These are phyloP conservation scores for Boletus rubropictus DNA, from an alignment of 768 basidiomycete species.

Conservation along the genomic window DNA sequence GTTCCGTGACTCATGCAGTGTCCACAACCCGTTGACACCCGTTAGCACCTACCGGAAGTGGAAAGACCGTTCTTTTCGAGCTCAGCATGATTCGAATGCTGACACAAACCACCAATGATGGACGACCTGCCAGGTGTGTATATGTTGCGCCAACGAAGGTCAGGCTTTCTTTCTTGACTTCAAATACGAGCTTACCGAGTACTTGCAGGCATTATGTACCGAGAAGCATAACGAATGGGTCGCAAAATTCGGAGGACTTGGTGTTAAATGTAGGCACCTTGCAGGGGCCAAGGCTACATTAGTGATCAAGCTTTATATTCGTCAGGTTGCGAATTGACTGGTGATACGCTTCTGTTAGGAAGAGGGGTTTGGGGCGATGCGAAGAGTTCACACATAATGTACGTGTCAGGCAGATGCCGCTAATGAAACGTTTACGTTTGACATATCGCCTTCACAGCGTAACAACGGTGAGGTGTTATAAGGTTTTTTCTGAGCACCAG, in stretches of 20 bases:
- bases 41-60: slow-evolving; percentile 90
- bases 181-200: neutral
- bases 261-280: slow-evolving; percentile 59
- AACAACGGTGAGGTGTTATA: slow-evolving; percentile 55
- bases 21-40: slow-evolving; percentile 2
- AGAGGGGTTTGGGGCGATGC: slow-evolving; percentile 68
- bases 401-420: slow-evolving; percentile 17
- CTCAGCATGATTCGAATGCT: slow-evolving; percentile 79
- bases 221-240: slow-evolving; percentile 85
- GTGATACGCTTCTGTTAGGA: slow-evolving; percentile 73
- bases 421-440: slow-evolving; percentile 4
- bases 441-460: slow-evolving; percentile 39
- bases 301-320: neutral
- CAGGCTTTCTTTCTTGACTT: neutral
- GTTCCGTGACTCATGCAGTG: slow-evolving; percentile 7
- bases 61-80: slow-evolving; percentile 95
- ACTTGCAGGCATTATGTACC: slow-evolving; percentile 70
- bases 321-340: slow-evolving; percentile 84
- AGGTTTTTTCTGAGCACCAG: neutral
- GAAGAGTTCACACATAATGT: slow-evolving; percentile 77
- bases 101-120: slow-evolving; percentile 33
- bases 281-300: neutral
- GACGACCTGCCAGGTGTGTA: slow-evolving; percentile 57
- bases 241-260: slow-evolving; percentile 67
- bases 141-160: slow-evolving; percentile 96